Conservation (phyloP, 371 early-diverging fungal genomes). For the Mortierella polycephala region DNA sequence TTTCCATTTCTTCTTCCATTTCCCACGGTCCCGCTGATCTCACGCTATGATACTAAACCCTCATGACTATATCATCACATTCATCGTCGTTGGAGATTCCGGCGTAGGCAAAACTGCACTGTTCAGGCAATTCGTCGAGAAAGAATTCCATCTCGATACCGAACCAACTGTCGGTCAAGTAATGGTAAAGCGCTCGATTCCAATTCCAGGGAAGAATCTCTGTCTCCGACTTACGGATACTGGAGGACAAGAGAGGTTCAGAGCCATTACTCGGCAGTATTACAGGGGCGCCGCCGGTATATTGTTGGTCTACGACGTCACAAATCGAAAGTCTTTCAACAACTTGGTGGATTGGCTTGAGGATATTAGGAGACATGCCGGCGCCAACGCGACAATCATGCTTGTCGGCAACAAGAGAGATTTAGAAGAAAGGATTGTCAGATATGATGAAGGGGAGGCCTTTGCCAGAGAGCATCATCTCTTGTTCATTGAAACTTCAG, state of each 20-base stretch:
- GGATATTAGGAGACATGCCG: conserved; percentile 6
- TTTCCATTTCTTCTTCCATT: too few relatives aligned
- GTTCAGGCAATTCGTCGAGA: neutral
- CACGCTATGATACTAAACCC: too few relatives aligned
- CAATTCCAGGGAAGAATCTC: neutral
- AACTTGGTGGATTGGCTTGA: conserved; percentile 10
- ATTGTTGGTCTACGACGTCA: conserved; percentile 98
- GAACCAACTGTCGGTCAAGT: neutral
- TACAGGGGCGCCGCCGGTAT: conserved; percentile 99
- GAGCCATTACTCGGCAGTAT: conserved; percentile 96
- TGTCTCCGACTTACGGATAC: conserved; percentile 86
- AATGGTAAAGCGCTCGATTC: neutral
- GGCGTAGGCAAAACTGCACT: neutral
- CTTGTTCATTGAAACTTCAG: conserved; percentile 87
- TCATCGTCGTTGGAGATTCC: neutral
- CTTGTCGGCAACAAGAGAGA: conserved; percentile 93
- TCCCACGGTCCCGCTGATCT: too few relatives aligned
- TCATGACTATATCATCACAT: neutral
- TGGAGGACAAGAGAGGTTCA: conserved; percentile 99
- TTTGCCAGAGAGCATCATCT: conserved; percentile 82
- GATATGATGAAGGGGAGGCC: conserved; percentile 80
- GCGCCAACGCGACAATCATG: conserved; percentile 75
- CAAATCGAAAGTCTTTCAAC: conserved; percentile 69
- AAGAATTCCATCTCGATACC: neutral
- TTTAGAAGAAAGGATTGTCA: conserved; percentile 76